Conservation (phyloP, 306 rosid species). For the Acacia crassicarpa region DNA sequence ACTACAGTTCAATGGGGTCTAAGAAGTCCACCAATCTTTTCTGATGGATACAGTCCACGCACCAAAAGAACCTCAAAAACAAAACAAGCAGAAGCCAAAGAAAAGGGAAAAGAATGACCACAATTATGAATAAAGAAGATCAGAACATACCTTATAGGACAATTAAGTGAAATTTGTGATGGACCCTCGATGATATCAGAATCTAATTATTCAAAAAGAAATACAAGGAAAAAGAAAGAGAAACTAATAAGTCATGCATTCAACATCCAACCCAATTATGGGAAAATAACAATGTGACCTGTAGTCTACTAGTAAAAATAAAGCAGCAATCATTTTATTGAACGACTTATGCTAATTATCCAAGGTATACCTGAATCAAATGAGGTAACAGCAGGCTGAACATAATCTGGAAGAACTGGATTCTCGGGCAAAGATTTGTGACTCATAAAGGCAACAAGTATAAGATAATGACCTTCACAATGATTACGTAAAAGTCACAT, state of each 20-base stretch:
- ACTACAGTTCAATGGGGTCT: not conserved
- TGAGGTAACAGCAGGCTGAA: conserved; percentile 52
- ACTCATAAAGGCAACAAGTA: conserved; percentile 76
- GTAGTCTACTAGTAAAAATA: conserved; percentile 1
- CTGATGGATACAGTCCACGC: conserved; percentile 1
- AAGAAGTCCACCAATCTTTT: not conserved
- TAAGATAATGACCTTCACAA: conserved; percentile 70
- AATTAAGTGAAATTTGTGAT: conserved; percentile 86
- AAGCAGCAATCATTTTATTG: not conserved
- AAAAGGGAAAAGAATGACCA: conserved; percentile 2
- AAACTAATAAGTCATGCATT: conserved; percentile 9
- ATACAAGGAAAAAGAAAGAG: conserved; percentile 4
- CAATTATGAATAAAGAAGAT: conserved; percentile 20
- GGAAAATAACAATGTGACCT: not conserved
- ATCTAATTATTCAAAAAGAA: conserved; percentile 40
- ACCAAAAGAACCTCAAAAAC: not conserved
- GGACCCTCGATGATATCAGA: conserved; percentile 85
- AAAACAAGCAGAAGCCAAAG: conserved; percentile 13
- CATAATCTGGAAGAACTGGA: conserved; percentile 63
- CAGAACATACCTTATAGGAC: conserved; percentile 89
- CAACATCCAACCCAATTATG: conserved; percentile 15
- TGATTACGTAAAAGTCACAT: conserved; percentile 33
- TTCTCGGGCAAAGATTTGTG: conserved; percentile 39
- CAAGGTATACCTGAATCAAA: conserved; percentile 60
- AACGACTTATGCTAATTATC: conserved; percentile 7